Base-by-base conservation (phyloP, 78 protist species). In the Pigoraptor vietnamica region DNA sequence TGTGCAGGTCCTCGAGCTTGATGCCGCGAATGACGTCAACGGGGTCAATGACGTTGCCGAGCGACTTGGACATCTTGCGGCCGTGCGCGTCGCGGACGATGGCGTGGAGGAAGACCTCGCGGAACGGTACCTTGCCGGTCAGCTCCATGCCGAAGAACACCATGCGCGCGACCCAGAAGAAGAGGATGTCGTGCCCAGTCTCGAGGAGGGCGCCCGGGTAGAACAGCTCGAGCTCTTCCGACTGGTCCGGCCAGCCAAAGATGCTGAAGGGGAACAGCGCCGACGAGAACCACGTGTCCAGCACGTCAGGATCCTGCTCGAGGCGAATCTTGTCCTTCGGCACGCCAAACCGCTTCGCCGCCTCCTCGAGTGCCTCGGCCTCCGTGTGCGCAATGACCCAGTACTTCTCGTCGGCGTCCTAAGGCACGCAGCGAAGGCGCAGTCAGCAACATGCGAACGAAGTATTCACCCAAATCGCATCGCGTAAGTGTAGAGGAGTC, bases 141-240 rank as follows among this genome's bases (percentile, higher is more conserved):
- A 99, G 96, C 84, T 91, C 81, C 55, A 94, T 92, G 84, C 97
- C 86, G 97, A 98, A 93, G 99, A 99, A 98, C 34, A 99, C 99
- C 99, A 99, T 99, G 33, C 99, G 93, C 19, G 99, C 99, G 19
- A 99, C 99, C 99, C 99, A 99, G 98, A 99, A 99, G 99, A 99
- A 99, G 37, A 99, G 92, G 87, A 99, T 99, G 94, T 99, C 99
- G 82, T 94, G 90, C 81, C 99, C 99, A 10, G 99, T 99, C 95
- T 99, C 99, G 55, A 99, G 95, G n/a, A 98, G 92, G 1, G 91
- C 0, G 29, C 95, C 96, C 37, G 99, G 99, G 97, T 90, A 98
- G 93, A 94, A 98, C 19, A 37, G 0, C 56, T 92, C 55, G 56
- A 95, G 24, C 86, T 97, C 98, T 6, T 40, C 32, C 25, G 98